A percentile compares a stretch with the other conserved stretches of the same genome.
phyloP scores from a whole-genome alignment of 768 basidiomycete genomes.

The Auriscalpium orientale region DNA sequence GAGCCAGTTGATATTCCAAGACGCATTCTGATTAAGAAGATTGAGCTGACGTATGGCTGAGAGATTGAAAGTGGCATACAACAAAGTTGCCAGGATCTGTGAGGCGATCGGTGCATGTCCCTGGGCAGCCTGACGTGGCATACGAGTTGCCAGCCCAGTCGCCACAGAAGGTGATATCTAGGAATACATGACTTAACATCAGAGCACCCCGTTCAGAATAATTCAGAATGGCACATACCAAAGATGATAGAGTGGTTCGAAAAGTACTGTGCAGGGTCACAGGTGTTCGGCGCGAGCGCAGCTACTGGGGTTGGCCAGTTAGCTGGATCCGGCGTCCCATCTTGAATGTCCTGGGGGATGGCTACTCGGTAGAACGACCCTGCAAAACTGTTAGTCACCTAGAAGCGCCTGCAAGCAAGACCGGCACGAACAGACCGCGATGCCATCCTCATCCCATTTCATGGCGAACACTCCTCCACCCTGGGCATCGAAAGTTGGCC shows the following conservation, averaged over 20 bases:
- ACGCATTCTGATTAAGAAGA: constrained; percentile 48
- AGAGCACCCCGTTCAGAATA: background rate
- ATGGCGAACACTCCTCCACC: constrained; percentile 84
- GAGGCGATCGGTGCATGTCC: constrained; percentile 56
- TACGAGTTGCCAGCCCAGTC: constrained; percentile 86
- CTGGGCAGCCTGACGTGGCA: constrained; percentile 64
- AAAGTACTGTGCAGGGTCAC: constrained; percentile 54
- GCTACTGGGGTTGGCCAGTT: constrained; percentile 68
- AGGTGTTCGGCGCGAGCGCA: constrained; percentile 41
- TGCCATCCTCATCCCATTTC: constrained; percentile 79
- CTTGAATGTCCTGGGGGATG: constrained; percentile 56
- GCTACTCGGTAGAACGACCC: constrained; percentile 82
- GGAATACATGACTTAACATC: background rate
- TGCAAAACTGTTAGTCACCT: constrained; percentile 19
- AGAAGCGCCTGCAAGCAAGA: background rate
- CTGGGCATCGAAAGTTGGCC: constrained; percentile 69
- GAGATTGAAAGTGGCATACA: constrained; percentile 31
- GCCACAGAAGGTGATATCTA: constrained; percentile 84
- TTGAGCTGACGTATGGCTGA: too few species aligned
- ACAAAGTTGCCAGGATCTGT: constrained; percentile 67
- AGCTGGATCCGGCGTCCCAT: constrained; percentile 56
- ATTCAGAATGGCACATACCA: constrained; percentile 36
- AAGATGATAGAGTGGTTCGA: constrained; percentile 68
- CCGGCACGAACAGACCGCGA: constrained; percentile 60
- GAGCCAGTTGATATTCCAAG: constrained; percentile 73